Conservation (phyloP, 2,329 filamentous ascomycete species). For the Zalaria sp. region DNA sequence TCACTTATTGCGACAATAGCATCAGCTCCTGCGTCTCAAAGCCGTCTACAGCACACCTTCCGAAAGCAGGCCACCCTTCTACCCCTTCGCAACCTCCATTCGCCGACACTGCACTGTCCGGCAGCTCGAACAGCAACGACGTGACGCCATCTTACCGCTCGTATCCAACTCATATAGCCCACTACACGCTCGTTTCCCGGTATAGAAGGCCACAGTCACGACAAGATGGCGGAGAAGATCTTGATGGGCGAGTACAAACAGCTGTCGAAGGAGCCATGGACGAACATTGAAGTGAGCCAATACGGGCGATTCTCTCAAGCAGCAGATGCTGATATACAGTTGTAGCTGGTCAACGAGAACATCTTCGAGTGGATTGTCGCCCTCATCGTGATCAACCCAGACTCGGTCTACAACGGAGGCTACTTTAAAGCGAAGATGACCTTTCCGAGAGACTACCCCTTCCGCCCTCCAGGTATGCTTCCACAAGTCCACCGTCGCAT, state of each 20-base stretch:
- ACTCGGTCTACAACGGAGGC: constrained; percentile 81
- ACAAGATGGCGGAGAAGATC: constrained; percentile 53
- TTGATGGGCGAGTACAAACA: constrained; percentile 79
- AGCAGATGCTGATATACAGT: neutral
- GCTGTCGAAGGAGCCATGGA: constrained; percentile 83
- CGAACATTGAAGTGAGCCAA: constrained; percentile 61
- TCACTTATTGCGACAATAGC: no score
- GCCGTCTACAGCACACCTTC: no score
- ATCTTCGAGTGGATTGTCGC: constrained; percentile 79
- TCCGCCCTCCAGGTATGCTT: constrained; percentile 54
- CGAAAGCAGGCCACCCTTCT: no score
- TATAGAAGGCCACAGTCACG: neutral
- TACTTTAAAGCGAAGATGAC: constrained; percentile 87
- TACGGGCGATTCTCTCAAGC: neutral
- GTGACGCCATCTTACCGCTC: no score
- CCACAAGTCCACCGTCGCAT: neutral
- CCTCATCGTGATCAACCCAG: constrained; percentile 82
- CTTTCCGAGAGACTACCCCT: constrained; percentile 82
- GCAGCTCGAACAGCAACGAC: no score
- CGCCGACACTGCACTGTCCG: no score
- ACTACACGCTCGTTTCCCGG: no score
- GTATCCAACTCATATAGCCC: no score
- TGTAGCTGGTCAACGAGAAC: constrained; percentile 61
- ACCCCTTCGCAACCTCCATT: no score
- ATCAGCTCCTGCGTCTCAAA: no score